Base-by-base conservation (phyloP, 1,284 basidiomycete genomes). In the Malassezia nana region DNA sequence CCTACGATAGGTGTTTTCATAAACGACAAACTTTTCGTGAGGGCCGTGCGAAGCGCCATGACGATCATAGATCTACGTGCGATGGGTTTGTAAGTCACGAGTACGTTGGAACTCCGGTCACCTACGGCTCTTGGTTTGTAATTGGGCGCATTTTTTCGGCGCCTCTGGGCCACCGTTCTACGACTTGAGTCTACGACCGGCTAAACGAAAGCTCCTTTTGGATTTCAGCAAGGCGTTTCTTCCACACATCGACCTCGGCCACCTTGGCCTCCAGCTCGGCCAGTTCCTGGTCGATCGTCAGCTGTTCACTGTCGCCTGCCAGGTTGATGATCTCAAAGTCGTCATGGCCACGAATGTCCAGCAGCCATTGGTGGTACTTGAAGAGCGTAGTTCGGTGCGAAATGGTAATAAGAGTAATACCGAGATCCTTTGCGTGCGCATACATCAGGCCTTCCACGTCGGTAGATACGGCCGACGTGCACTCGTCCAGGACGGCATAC, bases 381-480 rank as follows among this genome's bases (percentile, higher is more conserved):
- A 71, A 64, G 10, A 72, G 59, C 41, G 64, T 65, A 9, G 66
- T 67, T 83, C 88, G 72, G 81, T 83, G 58, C 87, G 77, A 13
- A 85, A 84, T 9, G 83, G 87, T 42, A 61, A 96, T 86, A 42
- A 98, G 80, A 0, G 91, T 94, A 67, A 95, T 91, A 2, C 86
- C 89, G 12, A 89, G 77, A n/a, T 83, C 80, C 75, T 95, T 95
- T 31, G 87, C 86, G 63, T 88, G 84, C 69, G 92, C 86, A 76
- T 95, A 96, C 88, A 98, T 91, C 57, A 84, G 78, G 0, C 90
- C 90, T 73, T 95, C 91, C 18, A 95, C 89, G 69, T 96, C 92
- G 52, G 87, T 89, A 8, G 89, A 94, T 6, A 98, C 90, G 1
- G 92, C 92, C 59, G 86, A 89, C 4, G 91, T 95, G 76, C 89